A percentile compares a stretch with the other conserved stretches of the same genome.
Conservation (phyloP, 495 filamentous ascomycete species). For the Recurvomyces mirabilis region DNA sequence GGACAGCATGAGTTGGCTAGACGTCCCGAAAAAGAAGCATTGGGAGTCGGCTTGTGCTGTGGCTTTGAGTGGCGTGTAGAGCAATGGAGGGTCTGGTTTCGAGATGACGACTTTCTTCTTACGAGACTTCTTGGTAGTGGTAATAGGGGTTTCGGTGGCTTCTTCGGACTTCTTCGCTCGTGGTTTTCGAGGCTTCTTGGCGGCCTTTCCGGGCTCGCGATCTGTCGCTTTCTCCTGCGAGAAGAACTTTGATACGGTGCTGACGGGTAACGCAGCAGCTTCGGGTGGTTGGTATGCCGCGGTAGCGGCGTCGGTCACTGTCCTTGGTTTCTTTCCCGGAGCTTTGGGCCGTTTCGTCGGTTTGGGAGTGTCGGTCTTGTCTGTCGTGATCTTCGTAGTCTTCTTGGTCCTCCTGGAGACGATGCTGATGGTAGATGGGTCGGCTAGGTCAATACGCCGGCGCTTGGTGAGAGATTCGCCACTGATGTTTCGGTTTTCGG, state of each 20-base stretch:
- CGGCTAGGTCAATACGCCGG: conserved; percentile 12
- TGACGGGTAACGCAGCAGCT: conserved; percentile 20
- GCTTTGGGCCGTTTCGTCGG: conserved; percentile 30
- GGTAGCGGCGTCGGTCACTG: conserved; percentile 76
- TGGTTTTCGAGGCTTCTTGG: conserved; percentile 16
- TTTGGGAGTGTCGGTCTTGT: not conserved
- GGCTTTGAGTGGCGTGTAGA: conserved; percentile 56
- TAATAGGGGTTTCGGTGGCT: conserved; percentile 29
- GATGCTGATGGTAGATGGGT: not conserved
- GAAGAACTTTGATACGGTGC: conserved; percentile 21
- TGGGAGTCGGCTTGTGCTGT: conserved; percentile 56
- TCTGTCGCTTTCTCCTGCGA: conserved; percentile 2
- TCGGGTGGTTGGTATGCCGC: conserved; percentile 51
- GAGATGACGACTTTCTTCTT: conserved; percentile 35
- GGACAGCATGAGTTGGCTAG: conserved; percentile 72
- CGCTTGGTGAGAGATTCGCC: conserved; percentile 15
- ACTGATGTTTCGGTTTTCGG: not conserved
- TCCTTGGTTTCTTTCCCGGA: conserved; percentile 58
- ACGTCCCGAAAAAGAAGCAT: conserved; percentile 83
- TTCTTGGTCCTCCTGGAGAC: conserved; percentile 4
- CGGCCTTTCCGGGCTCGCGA: conserved; percentile 1
- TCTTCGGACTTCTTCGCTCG: conserved; percentile 22
- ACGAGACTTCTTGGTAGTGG: conserved; percentile 26
- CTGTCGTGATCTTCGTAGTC: not conserved
- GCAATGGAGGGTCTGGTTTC: conserved; percentile 36